Evolutionary conservation across 345 rosid genomes (phyloP), one percentile per base, ranked within the genome.

Genomic region (Iberis pinnata): DNA sequence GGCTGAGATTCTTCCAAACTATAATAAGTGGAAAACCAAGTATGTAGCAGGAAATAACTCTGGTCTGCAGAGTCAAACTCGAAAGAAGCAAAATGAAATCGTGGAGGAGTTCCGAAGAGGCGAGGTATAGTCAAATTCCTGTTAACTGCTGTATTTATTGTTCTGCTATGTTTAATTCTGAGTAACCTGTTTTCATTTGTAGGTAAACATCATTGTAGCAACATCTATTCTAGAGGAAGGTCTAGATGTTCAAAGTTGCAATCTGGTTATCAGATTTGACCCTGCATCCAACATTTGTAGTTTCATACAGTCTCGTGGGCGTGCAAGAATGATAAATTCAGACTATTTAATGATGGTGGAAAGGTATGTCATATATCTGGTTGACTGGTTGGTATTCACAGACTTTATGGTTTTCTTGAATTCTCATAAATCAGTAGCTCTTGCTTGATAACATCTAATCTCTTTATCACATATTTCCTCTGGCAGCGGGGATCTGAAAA

Each of bases 221-320:
- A 88, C 98, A n/a, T 88, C 98, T 33, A 85, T 92, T 58, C 84
- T 92, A 36, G 98, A 92, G 71, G 98, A 88, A 60, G 98, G 98
- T 44, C 70, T 92, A 52, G 98, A 92, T 70, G 84, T 92, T 42
- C 98, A 81, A 61, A 75, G 80, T 59, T 92, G 98, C 78, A 88
- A 92, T 68, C 55, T 83, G 57, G 93, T 92, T 43, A 62, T 92
- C 35, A 79, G 83, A 75, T 92, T 92, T 53, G 98, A 92, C 55
- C 98, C 96, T 13, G 64, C 84, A 7, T 32, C 75, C 54, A 88
- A 84, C 8, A 76, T 85, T 56, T 78, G 88, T 70, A 92, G 98
- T 70, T 92, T 83, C 66, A 92, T 92, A 55, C 98, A 92, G 73
- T 88, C 98, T n/a, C 78, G 92, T 18, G 98, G 98, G 52, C 95